These are phyloP conservation scores for Wallacemonas sp. DNA, from an alignment of 208 protist genomes.

Conservation along the genomic window DNA sequence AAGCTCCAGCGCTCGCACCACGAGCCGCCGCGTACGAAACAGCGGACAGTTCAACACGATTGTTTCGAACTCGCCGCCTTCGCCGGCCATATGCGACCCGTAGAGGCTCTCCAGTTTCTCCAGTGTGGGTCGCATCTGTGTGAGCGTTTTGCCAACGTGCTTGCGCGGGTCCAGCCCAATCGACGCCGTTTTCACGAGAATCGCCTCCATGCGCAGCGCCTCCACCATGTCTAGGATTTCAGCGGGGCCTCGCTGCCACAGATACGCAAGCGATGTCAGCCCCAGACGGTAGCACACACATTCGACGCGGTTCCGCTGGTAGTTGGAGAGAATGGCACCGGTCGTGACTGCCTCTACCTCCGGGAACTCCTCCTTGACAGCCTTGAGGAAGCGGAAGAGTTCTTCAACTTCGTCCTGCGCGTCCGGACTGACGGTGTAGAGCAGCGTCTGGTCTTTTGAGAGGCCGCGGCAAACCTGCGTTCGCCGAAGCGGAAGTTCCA, in stretches of 20 bases:
- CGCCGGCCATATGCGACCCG: constrained; percentile 95
- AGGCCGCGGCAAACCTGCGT: constrained; percentile 60
- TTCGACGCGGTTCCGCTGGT: constrained; percentile 98
- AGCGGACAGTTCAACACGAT: constrained; percentile 98
- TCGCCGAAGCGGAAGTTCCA: constrained; percentile 93
- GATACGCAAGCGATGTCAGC: constrained; percentile 92
- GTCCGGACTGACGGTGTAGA: constrained; percentile 69
- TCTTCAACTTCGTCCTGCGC: constrained; percentile 97
- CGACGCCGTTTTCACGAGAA: constrained; percentile 96
- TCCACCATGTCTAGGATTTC: constrained; percentile 95
- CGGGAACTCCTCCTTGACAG: constrained; percentile 85
- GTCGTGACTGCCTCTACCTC: constrained; percentile 93
- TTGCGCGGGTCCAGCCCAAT: constrained; percentile 88
- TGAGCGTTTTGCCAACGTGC: constrained; percentile 90
- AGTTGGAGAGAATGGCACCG: constrained; percentile 98
- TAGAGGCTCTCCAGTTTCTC: constrained; percentile 58
- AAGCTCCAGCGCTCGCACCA: constrained; percentile 25
- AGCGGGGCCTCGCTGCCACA: constrained; percentile 94
- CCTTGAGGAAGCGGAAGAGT: constrained; percentile 90
- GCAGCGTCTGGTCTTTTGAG: constrained; percentile 68
- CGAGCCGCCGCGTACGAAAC: constrained; percentile 34
- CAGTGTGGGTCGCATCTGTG: constrained; percentile 58
- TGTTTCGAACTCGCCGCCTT: constrained; percentile 99
- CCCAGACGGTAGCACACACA: constrained; percentile 94
- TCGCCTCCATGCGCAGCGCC: constrained; percentile 70